Conservation (phyloP, 2,329 filamentous ascomycete species). For the Penicillium sp. region DNA sequence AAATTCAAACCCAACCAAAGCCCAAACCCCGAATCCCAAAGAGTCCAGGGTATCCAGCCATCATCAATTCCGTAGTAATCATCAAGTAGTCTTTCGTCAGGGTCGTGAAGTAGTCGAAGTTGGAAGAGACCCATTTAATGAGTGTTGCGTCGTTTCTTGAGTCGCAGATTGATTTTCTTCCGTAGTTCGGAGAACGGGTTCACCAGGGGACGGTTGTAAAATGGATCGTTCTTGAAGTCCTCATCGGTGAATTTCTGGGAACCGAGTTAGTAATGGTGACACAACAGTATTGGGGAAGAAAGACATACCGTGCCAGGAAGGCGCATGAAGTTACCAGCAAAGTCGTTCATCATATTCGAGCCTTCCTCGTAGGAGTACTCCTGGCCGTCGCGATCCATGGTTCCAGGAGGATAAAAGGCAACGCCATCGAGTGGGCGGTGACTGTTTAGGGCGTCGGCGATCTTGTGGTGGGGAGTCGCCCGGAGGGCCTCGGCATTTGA, state of each 20-base stretch:
- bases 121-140: neutral
- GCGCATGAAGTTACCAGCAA: slow-evolving; percentile 64
- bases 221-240: slow-evolving; percentile 42
- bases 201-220: slow-evolving; percentile 32
- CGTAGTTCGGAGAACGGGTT: slow-evolving; percentile 31
- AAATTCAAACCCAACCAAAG: neutral
- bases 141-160: slow-evolving; percentile 22
- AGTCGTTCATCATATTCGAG: slow-evolving; percentile 74
- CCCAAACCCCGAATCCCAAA: slow-evolving; percentile 4
- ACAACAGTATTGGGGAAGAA: neutral
- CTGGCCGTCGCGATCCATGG: slow-evolving; percentile 65
- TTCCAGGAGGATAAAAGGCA: slow-evolving; percentile 71
- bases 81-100: slow-evolving; percentile 6
- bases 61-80: slow-evolving; percentile 1
- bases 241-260: slow-evolving; percentile 41
- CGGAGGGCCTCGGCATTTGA: slow-evolving; percentile 73
- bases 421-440: slow-evolving; percentile 81
- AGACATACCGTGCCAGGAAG: slow-evolving; percentile 68
- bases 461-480: slow-evolving; percentile 76
- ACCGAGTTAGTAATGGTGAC: neutral
- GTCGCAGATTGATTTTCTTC: slow-evolving; percentile 29
- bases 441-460: slow-evolving; percentile 68
- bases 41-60: slow-evolving; percentile 1
- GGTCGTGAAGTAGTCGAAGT: neutral
- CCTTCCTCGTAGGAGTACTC: slow-evolving; percentile 79